A percentile compares a stretch with the other conserved stretches of the same genome.
Evolutionary conservation across 768 basidiomycete genomes (phyloP).

Genomic region (Termitomyces titanicus): DNA sequence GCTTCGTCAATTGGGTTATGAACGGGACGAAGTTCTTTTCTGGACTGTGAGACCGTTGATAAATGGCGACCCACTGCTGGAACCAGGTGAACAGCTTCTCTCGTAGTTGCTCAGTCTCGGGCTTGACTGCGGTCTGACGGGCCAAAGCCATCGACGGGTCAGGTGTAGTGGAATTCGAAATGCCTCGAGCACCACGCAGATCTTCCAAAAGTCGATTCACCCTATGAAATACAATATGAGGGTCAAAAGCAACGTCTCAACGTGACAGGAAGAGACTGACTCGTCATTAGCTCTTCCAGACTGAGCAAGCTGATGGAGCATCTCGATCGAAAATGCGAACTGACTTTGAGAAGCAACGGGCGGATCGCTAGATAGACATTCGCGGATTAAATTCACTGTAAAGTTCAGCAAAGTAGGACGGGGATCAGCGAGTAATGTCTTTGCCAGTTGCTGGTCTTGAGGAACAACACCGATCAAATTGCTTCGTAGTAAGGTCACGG

Average conservation of each 20-base stretch:
- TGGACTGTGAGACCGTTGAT: constrained; percentile 84
- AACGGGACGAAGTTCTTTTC: constrained; percentile 96
- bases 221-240: constrained; percentile 31
- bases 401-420: constrained; percentile 77
- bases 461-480: constrained; percentile 73
- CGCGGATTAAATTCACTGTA: constrained; percentile 77
- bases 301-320: constrained; percentile 70
- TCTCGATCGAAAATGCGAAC: constrained; percentile 77
- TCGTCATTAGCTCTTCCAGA: constrained; percentile 80
- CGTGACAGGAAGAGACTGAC: constrained; percentile 45
- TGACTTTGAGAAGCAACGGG: constrained; percentile 79
- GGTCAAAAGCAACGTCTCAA: not conserved
- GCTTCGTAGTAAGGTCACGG: constrained; percentile 81
- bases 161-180: constrained; percentile 32
- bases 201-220: constrained; percentile 77
- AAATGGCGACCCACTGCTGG: constrained; percentile 95
- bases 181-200: constrained; percentile 62
- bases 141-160: constrained; percentile 27
- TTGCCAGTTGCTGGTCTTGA: constrained; percentile 89
- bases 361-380: constrained; percentile 79
- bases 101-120: constrained; percentile 71
- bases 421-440: constrained; percentile 75
- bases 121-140: constrained; percentile 52
- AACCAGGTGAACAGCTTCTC: constrained; percentile 79
- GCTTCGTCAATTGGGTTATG: constrained; percentile 95